Evolutionary conservation across 768 basidiomycete genomes (phyloP), one percentile per base, ranked within the genome.

Genomic region (Suillus tomentosus): DNA sequence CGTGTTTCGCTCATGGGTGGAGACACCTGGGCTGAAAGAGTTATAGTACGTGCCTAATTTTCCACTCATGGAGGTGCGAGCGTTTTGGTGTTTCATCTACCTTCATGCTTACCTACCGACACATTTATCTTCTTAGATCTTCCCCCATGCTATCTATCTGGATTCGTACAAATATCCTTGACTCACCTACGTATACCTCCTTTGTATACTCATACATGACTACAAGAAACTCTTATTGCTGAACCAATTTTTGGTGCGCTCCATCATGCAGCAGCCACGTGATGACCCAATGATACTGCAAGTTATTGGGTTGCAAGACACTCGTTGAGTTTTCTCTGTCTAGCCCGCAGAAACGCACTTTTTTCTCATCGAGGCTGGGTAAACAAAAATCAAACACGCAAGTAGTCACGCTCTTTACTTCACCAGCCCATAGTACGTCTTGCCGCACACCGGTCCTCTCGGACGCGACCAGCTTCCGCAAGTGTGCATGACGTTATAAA

Each of bases 401-500:
- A 24, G 10, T n/a, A 22, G 34, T 15, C 9, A 37, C 9, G 36
- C 8, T 37, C 54, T 65, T 54, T 63, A 43, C 34, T 59, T 19
- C 45, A 31, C 47, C 9, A 31, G 60, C 40, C 64, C 54, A n/a
- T 59, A 37, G 36, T 37, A 37, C n/a, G 22, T 60, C 10, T 9
- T 10, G 17, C 15, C 31, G 19, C 59, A 58, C 4, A 4, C 15
- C 61, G 47, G 27, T 47, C 31, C 48, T 58, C 57, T 22, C 43
- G 17, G 37, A 53, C 22, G 19, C 65, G 40, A 57, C 40, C 64
- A 55, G 39, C 64, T 64, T 74, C 68, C 60, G 75, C 69, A 69
- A 72, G 62, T 69, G 74, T 66, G 62, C 87, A 56, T 87, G 87
- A 86, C 80, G 79, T 15, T 77, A 79, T 72, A 79, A 84, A 65